Conservation (phyloP, 495 filamentous ascomycete species). For the Penicillium flavigenum region DNA sequence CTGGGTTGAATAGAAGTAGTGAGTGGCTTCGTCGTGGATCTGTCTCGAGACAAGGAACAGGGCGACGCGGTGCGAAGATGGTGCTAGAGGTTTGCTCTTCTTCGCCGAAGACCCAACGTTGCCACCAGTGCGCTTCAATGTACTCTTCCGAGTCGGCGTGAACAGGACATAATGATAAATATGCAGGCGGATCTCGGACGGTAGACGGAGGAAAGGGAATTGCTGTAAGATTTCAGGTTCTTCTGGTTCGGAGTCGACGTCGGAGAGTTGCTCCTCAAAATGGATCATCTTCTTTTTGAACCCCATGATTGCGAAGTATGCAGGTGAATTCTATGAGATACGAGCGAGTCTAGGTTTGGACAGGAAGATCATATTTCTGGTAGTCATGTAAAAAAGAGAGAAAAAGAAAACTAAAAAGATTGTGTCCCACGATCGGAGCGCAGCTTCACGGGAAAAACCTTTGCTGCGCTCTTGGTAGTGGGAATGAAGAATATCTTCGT, state of each 20-base stretch:
- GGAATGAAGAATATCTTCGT: constrained; percentile 45
- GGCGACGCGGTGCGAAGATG: constrained; percentile 48
- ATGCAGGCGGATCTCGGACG: constrained; percentile 70
- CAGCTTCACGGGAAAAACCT: constrained; percentile 48
- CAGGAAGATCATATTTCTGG: constrained; percentile 5
- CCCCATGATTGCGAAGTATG: constrained; percentile 22
- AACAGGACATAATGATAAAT: constrained; percentile 67
- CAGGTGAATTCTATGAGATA: constrained; percentile 4
- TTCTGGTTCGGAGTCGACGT: constrained; percentile 16
- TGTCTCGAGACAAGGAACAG: constrained; percentile 63
- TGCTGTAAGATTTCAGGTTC: constrained; percentile 26
- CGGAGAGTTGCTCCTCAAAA: constrained; percentile 18
- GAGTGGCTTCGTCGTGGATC: constrained; percentile 69
- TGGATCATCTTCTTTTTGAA: constrained; percentile 20
- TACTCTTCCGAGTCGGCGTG: constrained; percentile 36
- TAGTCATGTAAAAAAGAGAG: constrained; percentile 9
- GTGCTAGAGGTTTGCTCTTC: constrained; percentile 58
- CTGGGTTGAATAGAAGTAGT: constrained; percentile 72
- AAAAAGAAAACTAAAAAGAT: constrained; percentile 18
- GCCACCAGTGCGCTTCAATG: constrained; percentile 30
- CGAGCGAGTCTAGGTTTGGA: constrained; percentile 7
- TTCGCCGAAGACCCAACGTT: constrained; percentile 76
- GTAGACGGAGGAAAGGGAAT: constrained; percentile 76
- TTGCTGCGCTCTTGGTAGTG: constrained; percentile 64
- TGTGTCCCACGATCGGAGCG: constrained; percentile 51